Evolutionary conservation across 345 rosid species (phyloP).

Genomic region (Streptanthus diversifolius): DNA sequence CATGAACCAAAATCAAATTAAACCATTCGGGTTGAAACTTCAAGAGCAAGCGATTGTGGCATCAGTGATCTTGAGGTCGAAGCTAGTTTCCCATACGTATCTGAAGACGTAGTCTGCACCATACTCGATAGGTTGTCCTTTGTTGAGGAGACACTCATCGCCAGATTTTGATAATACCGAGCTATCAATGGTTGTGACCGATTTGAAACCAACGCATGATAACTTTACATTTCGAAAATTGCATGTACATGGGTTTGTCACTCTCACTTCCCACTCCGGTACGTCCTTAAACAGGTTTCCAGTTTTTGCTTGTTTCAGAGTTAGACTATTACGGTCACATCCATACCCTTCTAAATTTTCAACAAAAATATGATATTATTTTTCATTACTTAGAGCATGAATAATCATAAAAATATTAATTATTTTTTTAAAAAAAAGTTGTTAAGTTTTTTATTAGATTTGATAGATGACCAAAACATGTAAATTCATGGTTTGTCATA

Average conservation of each 20-base stretch:
- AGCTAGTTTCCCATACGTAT: conserved; percentile 19
- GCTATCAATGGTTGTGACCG: not conserved
- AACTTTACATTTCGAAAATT: not conserved
- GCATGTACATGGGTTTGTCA: not conserved
- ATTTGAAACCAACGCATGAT: conserved; percentile 9
- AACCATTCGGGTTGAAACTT: not conserved
- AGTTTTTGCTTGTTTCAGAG: not conserved
- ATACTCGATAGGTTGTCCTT: rapidly evolving
- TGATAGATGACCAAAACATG: no score
- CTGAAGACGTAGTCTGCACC: not conserved
- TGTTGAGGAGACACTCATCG: not conserved
- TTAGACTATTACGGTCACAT: not conserved
- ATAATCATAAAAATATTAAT: not conserved
- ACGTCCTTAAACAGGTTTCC: not conserved
- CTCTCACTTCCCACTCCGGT: conserved; percentile 18
- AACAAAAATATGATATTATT: not conserved
- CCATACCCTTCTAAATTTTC: not conserved
- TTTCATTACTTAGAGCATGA: not conserved
- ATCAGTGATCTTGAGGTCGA: not conserved
- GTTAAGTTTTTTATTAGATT: no score
- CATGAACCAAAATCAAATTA: not conserved
- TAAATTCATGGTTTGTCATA: no score
- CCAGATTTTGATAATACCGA: not conserved
- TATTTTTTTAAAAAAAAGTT: not conserved
- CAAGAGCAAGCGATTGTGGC: not conserved